Conservation (phyloP, 139 green algal genomes). For the Chloropicon primus region DNA sequence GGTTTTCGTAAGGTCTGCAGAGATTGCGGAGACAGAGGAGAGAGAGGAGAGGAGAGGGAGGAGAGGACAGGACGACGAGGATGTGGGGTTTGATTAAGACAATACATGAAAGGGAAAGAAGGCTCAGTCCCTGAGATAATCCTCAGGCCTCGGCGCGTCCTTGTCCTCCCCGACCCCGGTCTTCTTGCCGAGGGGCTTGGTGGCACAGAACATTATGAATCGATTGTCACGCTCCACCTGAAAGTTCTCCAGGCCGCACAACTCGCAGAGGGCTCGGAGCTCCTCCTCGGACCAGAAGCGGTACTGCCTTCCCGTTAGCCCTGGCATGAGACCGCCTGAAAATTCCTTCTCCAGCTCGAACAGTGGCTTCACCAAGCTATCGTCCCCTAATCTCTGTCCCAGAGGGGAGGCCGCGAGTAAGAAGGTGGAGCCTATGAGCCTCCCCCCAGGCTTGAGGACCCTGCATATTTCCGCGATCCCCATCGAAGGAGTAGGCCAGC, state of each 20-base stretch:
- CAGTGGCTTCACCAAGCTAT: conserved; percentile 46
- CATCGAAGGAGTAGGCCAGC: conserved; percentile 70
- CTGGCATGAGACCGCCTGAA: neutral
- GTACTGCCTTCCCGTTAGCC: conserved; percentile 19
- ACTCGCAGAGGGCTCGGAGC: conserved; percentile 49
- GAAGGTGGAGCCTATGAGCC: conserved; percentile 89
- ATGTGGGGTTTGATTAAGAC: neutral
- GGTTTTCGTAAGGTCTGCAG: too few species aligned
- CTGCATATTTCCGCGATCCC: conserved; percentile 77
- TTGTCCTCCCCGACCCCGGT: too few species aligned
- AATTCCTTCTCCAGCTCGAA: conserved; percentile 23
- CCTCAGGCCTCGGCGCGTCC: too few species aligned
- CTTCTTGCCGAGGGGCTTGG: conserved; percentile 33
- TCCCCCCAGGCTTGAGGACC: conserved; percentile 76
- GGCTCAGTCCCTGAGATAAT: too few species aligned
- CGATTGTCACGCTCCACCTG: conserved; percentile 29
- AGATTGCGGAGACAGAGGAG: too few species aligned
- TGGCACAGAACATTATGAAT: conserved; percentile 79
- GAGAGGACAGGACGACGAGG: too few species aligned
- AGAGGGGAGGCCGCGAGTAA: conserved; percentile 49
- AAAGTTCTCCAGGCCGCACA: conserved; percentile 50
- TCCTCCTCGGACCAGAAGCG: conserved; percentile 74
- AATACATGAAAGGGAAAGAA: neutral
- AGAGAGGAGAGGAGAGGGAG: too few species aligned
- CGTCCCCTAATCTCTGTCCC: conserved; percentile 29